Conservation (phyloP, 208 protist genomes). For the Acanthamoeba castellanii region DNA sequence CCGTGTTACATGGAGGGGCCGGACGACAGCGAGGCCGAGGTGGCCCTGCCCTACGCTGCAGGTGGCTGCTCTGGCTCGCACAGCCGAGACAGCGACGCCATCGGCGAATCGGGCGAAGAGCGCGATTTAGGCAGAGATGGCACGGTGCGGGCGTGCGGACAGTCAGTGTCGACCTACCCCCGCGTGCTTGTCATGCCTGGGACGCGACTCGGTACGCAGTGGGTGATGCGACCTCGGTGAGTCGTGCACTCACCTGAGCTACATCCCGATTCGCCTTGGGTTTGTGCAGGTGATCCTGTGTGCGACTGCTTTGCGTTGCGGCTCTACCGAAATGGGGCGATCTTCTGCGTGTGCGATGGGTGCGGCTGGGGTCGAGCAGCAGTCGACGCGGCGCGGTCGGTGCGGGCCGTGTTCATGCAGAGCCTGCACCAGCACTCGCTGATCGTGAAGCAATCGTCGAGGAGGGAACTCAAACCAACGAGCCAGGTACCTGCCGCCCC, state of each 20-base stretch:
- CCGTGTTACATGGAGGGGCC: slow-evolving; percentile 25
- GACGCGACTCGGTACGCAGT: background rate
- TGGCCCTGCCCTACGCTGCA: background rate
- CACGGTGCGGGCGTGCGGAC: background rate
- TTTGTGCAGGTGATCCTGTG: slow-evolving; percentile 45
- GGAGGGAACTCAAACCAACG: background rate
- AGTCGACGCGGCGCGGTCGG: background rate
- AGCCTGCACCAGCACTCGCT: slow-evolving; percentile 18
- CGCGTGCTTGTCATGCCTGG: slow-evolving; percentile 36
- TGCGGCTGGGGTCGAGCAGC: slow-evolving; percentile 67
- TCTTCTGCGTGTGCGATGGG: slow-evolving; percentile 73
- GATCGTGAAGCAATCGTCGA: background rate
- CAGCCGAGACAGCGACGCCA: background rate
- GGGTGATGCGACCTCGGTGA: background rate
- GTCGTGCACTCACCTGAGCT: background rate
- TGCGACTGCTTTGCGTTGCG: slow-evolving; percentile 66
- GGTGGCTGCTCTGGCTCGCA: background rate
- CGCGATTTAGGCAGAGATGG: background rate
- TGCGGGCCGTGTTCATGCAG: slow-evolving; percentile 53
- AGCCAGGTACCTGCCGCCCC: background rate
- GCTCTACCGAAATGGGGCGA: slow-evolving; percentile 55
- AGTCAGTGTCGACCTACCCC: slow-evolving; percentile 62
- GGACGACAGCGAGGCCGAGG: slow-evolving; percentile 25
- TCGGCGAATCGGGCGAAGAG: background rate
- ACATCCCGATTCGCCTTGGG: background rate